Conservation (phyloP, 352 stramenopile species). For the Pythium inflatum region DNA sequence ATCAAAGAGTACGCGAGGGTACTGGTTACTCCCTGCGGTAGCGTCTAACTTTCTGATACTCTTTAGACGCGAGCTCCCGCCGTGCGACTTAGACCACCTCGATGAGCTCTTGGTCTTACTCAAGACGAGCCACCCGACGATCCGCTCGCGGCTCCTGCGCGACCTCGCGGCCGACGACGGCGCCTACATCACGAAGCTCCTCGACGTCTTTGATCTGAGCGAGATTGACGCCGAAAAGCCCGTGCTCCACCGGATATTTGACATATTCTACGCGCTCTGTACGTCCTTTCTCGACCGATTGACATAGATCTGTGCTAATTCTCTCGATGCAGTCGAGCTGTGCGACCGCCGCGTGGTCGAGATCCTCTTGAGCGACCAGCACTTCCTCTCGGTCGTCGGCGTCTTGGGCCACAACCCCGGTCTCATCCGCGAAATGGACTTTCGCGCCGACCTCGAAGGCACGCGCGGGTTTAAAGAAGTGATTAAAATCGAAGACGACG, state of each 20-base stretch:
- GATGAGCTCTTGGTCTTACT: slow-evolving; percentile 65
- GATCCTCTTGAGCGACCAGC: slow-evolving; percentile 68
- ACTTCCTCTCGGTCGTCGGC: slow-evolving; percentile 83
- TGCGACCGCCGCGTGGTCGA: slow-evolving; percentile 71
- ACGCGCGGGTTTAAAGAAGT: slow-evolving; percentile 74
- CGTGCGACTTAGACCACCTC: slow-evolving; percentile 67
- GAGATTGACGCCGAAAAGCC: slow-evolving; percentile 66
- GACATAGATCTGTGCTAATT: neutral
- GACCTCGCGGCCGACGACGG: slow-evolving; percentile 60
- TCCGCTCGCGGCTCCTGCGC: slow-evolving; percentile 53
- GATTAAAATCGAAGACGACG: slow-evolving; percentile 64
- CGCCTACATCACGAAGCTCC: slow-evolving; percentile 72
- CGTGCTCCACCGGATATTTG: slow-evolving; percentile 69
- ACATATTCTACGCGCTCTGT: slow-evolving; percentile 79
- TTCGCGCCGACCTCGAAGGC: slow-evolving; percentile 65
- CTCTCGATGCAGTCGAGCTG: slow-evolving; percentile 77
- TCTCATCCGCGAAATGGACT: slow-evolving; percentile 77
- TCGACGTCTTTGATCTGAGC: slow-evolving; percentile 75
- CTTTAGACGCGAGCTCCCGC: slow-evolving; percentile 58
- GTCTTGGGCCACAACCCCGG: slow-evolving; percentile 82
- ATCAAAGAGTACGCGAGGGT: slow-evolving; percentile 50
- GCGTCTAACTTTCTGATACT: slow-evolving; percentile 1
- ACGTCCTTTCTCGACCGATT: slow-evolving; percentile 8
- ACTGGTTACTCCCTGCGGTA: neutral
- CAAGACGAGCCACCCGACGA: slow-evolving; percentile 60